Evolutionary conservation across 495 filamentous ascomycete species (phyloP), one percentile per base, ranked within the genome.

Genomic region (Podospora bellae-mahoneyi): DNA sequence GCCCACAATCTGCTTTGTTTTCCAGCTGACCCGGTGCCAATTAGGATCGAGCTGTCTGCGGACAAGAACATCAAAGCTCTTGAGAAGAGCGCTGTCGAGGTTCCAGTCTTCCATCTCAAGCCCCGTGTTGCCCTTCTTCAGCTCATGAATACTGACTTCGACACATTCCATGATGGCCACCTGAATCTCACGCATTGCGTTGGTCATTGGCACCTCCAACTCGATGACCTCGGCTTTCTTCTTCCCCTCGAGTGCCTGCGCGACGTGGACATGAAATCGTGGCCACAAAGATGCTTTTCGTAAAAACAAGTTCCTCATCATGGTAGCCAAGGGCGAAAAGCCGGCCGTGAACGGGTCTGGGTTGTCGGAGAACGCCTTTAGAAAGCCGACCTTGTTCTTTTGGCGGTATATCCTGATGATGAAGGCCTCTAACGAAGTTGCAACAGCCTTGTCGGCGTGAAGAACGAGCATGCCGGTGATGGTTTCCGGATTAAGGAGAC

Each of bases 21-120:
- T 92, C 84, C 92, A 97, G 77, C 91, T 97, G 54, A 97, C 91
- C 65, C 96, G 86, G 79, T 99, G 95, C 95, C 95, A 99, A 66
- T 97, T 93, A 5, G 94, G 93, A 74, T 98, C 94, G 16, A 99
- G 81, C 77, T 99, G 95, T 72, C 94, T 88, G 62, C 93, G 82
- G 61, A 99, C 88, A 67, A 94, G 88, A 44, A 92, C 83, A 77
- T 98, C 96, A 76, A 99, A 99, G 71, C 90, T 94, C 76, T 89
- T 91, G 68, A 97, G 91, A 65, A 99, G 79, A 26, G 95, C 96
- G 76, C 92, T 97, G 76, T 99, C 96, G 20, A 97, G 81, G 65
- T 92, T 98, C 95, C 95, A 99, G 70, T 97, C 93, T 67, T 94
- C 94, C 90, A 98, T 91, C 69, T 99, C 96, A 5, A 99, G 80